These are phyloP conservation scores for Vigna hirtella DNA, from an alignment of 306 rosid species.

Conservation along the genomic window DNA sequence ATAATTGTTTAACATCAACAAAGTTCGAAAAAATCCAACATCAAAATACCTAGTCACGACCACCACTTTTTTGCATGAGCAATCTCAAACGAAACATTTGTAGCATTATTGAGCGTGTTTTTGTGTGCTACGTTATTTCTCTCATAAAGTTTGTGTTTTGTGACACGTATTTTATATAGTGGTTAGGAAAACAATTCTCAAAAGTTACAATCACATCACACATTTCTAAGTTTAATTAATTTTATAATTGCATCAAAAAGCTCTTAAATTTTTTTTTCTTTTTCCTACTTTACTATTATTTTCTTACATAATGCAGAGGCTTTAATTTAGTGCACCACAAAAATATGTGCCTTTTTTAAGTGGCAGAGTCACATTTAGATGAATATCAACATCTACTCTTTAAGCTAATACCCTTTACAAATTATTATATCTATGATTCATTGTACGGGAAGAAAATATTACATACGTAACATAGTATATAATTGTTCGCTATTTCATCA, in stretches of 20 bases:
- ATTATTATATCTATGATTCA: not conserved
- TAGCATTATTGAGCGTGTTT: slow-evolving; percentile 31
- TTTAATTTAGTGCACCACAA: slow-evolving; percentile 40
- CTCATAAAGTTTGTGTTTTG: slow-evolving; percentile 26
- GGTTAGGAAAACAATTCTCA: slow-evolving; percentile 8
- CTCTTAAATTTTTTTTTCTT: not conserved
- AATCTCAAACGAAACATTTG: slow-evolving; percentile 4
- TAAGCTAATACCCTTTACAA: slow-evolving; percentile 24
- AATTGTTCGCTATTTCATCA: not conserved
- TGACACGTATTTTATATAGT: slow-evolving; percentile 16
- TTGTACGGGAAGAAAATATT: not conserved
- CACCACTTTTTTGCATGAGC: slow-evolving; percentile 38
- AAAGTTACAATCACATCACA: slow-evolving; percentile 36
- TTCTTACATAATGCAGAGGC: slow-evolving; percentile 30
- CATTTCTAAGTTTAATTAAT: slow-evolving; percentile 7
- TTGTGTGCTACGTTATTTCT: slow-evolving; percentile 14
- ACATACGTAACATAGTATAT: not conserved
- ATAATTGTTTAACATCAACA: not conserved
- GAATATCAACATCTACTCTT: slow-evolving; percentile 37
- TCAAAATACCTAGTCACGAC: slow-evolving; percentile 40
- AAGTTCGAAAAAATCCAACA: not conserved
- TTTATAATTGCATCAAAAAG: not conserved
- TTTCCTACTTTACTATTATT: slow-evolving; percentile 35
- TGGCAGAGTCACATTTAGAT: slow-evolving; percentile 38
- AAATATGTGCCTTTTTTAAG: slow-evolving; percentile 34